Percentiles rank a stretch among this genome's conserved stretches.
phyloP scores from a whole-genome alignment of 768 basidiomycete species.

The Termitomyces sp. region DNA sequence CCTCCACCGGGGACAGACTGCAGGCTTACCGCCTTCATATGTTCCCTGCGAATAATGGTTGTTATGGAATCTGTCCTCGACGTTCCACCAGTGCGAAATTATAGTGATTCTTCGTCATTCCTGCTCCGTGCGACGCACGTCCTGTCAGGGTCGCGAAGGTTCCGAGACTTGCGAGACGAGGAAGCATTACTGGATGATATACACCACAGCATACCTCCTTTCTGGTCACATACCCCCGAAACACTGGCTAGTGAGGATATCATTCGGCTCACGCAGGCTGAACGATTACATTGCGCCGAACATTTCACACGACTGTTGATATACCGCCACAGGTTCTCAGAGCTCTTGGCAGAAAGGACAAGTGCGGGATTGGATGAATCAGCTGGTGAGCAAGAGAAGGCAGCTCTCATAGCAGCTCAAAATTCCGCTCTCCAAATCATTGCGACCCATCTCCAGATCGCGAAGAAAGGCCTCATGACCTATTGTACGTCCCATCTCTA shows the following conservation, averaged over 20 bases:
- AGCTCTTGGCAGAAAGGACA: slow-evolving; percentile 68
- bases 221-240: slow-evolving; percentile 80
- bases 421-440: slow-evolving; percentile 79
- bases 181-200: slow-evolving; percentile 82
- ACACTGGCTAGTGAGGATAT: slow-evolving; percentile 83
- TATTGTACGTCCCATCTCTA: slow-evolving; percentile 63
- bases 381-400: slow-evolving; percentile 66
- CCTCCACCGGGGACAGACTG: slow-evolving; percentile 74
- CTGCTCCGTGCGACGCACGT: slow-evolving; percentile 66
- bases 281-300: slow-evolving; percentile 82
- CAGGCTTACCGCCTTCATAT: slow-evolving; percentile 79
- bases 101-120: slow-evolving; percentile 73
- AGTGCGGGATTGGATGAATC: slow-evolving; percentile 48
- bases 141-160: slow-evolving; percentile 58
- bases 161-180: slow-evolving; percentile 73
- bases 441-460: slow-evolving; percentile 78
- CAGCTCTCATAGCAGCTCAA: slow-evolving; percentile 76
- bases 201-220: slow-evolving; percentile 61
- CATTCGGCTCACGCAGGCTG: slow-evolving; percentile 85
- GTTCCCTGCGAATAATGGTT: slow-evolving; percentile 74
- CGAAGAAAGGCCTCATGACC: slow-evolving; percentile 88
- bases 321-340: slow-evolving; percentile 82
- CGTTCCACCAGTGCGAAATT: slow-evolving; percentile 63
- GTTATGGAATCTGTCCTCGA: slow-evolving; percentile 88
- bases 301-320: slow-evolving; percentile 87